Base-by-base conservation (phyloP, 1,284 basidiomycete species). In the Moniliella sp. region DNA sequence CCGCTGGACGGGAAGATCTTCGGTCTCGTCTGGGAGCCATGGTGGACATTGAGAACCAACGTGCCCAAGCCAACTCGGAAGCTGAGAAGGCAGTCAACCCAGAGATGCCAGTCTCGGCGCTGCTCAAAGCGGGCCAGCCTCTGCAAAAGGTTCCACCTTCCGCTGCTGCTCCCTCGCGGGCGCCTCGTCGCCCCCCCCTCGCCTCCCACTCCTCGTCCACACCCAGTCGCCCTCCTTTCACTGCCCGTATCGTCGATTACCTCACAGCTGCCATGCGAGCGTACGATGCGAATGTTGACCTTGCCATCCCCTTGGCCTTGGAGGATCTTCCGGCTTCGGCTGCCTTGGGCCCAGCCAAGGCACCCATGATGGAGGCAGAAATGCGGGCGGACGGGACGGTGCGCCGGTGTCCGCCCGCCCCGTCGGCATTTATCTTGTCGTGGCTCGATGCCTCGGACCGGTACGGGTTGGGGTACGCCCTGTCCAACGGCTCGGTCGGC, bases 401-500 rank as follows among this genome's bases (percentile, higher is more conserved):
- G 54, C 56, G 3, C 50, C 62, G 43, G 7, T 28, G 33, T 23
- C 63, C 76, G 3, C 69, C 69, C 68, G 74, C n/a, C 9, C 79
- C 84, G 25, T 70, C 68, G 33, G 76, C 88, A n/a, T 97, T 94
- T 62, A 81, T 97, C 45, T 79, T 80, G 2, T 82, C 79, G 5
- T 97, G 88, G 88, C 77, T 94, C 28, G 88, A 97, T 62, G 93
- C 94, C 59, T 86, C 80, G 60, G 82, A 86, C 62, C 91, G 91
- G 65, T 97, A 94, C 62, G 91, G 88, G 7, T 86, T 94, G 74
- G 91, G 86, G 1, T 94, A 94, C 59, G 82, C 82, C 1, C 67
- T 97, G 50, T 84, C 79, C 17, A 84, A 97, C 56, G 84, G 88
- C 3, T 78, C 79, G 1, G 76, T 93, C 16, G 83, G 83, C 5